phyloP scores from a whole-genome alignment of 2,329 filamentous ascomycete species.

The Botryotinia convoluta region DNA sequence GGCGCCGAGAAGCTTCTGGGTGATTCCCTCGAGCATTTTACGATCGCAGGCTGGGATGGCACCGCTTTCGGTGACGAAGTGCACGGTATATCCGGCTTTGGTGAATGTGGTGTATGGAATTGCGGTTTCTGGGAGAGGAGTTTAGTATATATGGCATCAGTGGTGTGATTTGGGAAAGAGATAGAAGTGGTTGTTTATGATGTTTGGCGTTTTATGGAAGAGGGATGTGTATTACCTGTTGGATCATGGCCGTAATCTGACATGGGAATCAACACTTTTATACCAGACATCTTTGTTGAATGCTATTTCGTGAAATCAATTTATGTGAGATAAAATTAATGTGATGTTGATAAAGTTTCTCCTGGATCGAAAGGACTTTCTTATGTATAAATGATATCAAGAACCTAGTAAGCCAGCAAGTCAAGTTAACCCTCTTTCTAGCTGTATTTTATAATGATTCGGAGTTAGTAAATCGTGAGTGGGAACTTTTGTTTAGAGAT shows the following conservation, averaged over 20 bases:
- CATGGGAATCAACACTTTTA: slow-evolving; percentile 49
- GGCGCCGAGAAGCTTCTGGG: slow-evolving; percentile 50
- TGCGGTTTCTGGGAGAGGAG: slow-evolving; percentile 45
- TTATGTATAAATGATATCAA: neutral
- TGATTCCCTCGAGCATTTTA: slow-evolving; percentile 49
- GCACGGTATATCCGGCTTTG: slow-evolving; percentile 47
- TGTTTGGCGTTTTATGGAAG: neutral
- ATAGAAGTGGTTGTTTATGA: neutral
- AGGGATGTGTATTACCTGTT: slow-evolving; percentile 42
- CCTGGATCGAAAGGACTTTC: neutral
- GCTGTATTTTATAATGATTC: neutral
- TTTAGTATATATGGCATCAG: neutral
- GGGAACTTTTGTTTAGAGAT: no score
- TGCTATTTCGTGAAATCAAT: neutral
- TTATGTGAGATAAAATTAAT: neutral
- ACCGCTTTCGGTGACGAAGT: slow-evolving; percentile 51
- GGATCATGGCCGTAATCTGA: slow-evolving; percentile 56
- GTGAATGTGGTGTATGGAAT: slow-evolving; percentile 50
- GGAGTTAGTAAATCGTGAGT: no score
- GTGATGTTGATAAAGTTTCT: fast-evolving
- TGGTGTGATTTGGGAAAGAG: neutral
- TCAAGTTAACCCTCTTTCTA: no score
- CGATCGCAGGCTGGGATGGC: slow-evolving; percentile 48
- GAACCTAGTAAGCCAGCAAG: neutral
- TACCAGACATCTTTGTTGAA: neutral